phyloP scores from a whole-genome alignment of 768 basidiomycete species.

The Pulveroboletus ravenelii region DNA sequence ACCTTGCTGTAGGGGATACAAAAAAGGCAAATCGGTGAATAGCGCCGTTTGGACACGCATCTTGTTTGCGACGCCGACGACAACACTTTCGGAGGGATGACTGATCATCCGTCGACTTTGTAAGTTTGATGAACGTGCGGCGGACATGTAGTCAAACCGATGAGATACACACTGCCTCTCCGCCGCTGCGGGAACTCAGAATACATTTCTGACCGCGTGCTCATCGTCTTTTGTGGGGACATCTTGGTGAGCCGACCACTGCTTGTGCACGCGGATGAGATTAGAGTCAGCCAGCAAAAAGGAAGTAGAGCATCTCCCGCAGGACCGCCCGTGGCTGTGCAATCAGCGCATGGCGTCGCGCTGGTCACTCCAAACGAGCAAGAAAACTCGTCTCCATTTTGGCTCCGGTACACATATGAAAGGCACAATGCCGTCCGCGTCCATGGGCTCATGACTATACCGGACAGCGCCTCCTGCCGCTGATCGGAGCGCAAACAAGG shows the following conservation, averaged over 20 bases:
- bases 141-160: background rate
- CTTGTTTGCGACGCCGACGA: background rate
- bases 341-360: background rate
- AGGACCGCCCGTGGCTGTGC: background rate
- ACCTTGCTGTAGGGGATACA: too few species aligned
- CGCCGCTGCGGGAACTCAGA: background rate
- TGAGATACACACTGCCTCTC: background rate
- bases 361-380: background rate
- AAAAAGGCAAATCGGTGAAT: too few species aligned
- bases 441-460: background rate
- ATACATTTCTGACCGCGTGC: background rate
- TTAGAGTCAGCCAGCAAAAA: background rate
- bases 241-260: too few species aligned
- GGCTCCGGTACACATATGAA: background rate
- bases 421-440: background rate
- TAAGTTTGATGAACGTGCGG: background rate
- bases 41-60: too few species aligned
- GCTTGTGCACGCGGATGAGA: too few species aligned
- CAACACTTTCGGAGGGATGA: background rate
- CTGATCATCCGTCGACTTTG: constrained; percentile 1
- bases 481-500: background rate
- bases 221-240: too few species aligned
- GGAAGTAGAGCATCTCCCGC: background rate
- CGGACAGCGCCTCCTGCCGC: background rate
- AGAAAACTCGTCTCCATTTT: background rate